Conservation (phyloP, 768 basidiomycete species). For the Favolaschia claudopus region DNA sequence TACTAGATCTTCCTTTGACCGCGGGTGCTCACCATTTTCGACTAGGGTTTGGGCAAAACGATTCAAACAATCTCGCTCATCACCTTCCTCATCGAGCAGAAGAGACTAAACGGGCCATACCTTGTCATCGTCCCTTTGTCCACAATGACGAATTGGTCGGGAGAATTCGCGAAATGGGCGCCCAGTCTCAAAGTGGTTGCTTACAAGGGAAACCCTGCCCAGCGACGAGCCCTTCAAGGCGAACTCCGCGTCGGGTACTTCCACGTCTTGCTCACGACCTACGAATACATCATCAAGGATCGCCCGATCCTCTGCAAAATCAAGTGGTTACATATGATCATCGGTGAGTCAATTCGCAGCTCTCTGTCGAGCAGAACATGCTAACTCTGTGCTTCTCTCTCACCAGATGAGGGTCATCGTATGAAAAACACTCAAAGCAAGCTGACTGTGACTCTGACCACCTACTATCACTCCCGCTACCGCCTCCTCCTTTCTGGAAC, state of each 20-base stretch:
- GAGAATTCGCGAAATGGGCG: slow-evolving; percentile 98
- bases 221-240: slow-evolving; percentile 78
- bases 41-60: slow-evolving; percentile 92
- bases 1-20: slow-evolving; percentile 2
- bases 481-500: slow-evolving; percentile 96
- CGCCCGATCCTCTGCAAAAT: slow-evolving; percentile 88
- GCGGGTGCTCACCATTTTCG: slow-evolving; percentile 18
- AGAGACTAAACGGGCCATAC: slow-evolving; percentile 92
- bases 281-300: slow-evolving; percentile 98
- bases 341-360: slow-evolving; percentile 58
- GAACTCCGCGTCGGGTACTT: slow-evolving; percentile 84
- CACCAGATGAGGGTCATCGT: slow-evolving; percentile 90
- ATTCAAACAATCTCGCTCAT: slow-evolving; percentile 96
- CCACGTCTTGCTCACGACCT: slow-evolving; percentile 93
- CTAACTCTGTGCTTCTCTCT: neutral
- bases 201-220: slow-evolving; percentile 91
- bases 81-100: slow-evolving; percentile 90
- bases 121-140: slow-evolving; percentile 95
- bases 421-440: slow-evolving; percentile 97
- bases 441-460: slow-evolving; percentile 87
- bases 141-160: slow-evolving; percentile 97
- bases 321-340: slow-evolving; percentile 98
- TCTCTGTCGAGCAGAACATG: too few relatives aligned
- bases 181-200: slow-evolving; percentile 80
- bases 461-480: slow-evolving; percentile 91